Base-by-base conservation (phyloP, 345 rosid genomes). In the Eucalyptus brandiana region DNA sequence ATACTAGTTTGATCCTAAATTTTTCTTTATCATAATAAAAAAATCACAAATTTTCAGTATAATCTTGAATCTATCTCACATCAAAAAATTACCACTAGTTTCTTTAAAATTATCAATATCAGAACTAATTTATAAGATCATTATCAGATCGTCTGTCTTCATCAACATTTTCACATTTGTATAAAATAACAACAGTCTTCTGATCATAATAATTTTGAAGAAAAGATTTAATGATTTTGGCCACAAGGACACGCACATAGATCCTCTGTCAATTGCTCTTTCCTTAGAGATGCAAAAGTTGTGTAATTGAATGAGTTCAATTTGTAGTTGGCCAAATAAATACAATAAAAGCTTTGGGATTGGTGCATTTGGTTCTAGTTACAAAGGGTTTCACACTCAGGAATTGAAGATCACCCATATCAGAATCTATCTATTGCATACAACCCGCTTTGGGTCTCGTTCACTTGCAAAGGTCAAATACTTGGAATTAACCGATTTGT, bases 131-230 rank as follows among this genome's bases (percentile, higher is more conserved):
- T 72, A 34, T 5, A 72, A 12, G 1, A 6, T 72, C 7, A 72
- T 72, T 72, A 37, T 9, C 13, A 34, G 1, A 69, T 17, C 6
- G 0, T 32, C 0, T 23, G 1, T 9, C 13, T 19, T 72, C 8
- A 19, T 11, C 26, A 72, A 9, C 3, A 5, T 6, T 34, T 12
- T 72, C 26, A 34, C 44, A 11, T 72, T 72, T 23, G 2, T 72
- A 10, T 18, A 19, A 6, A 69, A 34, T 7, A 18, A 69, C n/a
- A 11, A 24, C n/a, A n/a, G 3, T 7, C 19, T 65, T 10, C 10
- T 30, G 0, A 14, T n/a, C 1, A 3, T 12, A n/a, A 65, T n/a
- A 67, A 67, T 17, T 32, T 67, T 67, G 76, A 67, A 67, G 3
- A 67, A 67, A 67, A 32, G 10, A 16, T 18, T 17, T 37, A 23